phyloP scores from a whole-genome alignment of 176 grass and related monocot species.

The Carex scoparia region DNA sequence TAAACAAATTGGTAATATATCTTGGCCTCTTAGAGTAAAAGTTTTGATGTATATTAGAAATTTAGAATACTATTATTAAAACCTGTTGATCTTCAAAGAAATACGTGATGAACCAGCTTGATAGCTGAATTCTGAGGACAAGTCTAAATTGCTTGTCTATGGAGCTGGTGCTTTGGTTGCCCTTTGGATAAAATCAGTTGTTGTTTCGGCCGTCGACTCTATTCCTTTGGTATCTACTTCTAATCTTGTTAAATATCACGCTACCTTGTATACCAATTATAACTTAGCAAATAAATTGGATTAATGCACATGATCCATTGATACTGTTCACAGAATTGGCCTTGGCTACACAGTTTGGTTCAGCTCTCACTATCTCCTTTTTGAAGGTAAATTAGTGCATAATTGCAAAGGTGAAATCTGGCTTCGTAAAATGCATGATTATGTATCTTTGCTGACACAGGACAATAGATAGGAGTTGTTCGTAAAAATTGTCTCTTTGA shows the following conservation, averaged over 20 bases:
- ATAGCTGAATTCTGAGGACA: background rate
- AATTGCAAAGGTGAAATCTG: background rate
- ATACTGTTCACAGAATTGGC: slow-evolving; percentile 68
- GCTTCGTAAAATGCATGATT: background rate
- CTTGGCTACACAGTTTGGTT: slow-evolving; percentile 54
- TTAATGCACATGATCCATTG: slow-evolving; percentile 2
- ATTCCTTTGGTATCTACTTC: slow-evolving; percentile 63
- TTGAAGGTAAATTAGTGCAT: slow-evolving; percentile 30
- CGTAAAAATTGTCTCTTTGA: slow-evolving; percentile 23
- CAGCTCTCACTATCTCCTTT: slow-evolving; percentile 43
- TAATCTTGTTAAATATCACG: background rate
- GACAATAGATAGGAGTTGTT: slow-evolving; percentile 62
- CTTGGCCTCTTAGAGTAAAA: background rate
- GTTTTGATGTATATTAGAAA: background rate
- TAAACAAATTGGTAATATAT: background rate
- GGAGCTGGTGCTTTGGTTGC: slow-evolving; percentile 42
- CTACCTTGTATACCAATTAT: background rate
- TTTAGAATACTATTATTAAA: background rate
- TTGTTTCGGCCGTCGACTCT: slow-evolving; percentile 65
- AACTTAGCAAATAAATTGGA: background rate
- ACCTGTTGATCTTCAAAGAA: too few species aligned
- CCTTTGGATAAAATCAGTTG: slow-evolving; percentile 47
- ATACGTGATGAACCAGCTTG: background rate
- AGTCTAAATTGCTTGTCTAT: slow-evolving; percentile 42
- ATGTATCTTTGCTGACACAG: slow-evolving; percentile 29